A percentile compares a stretch with the other conserved stretches of the same genome.
Conservation (phyloP, 2,329 filamentous ascomycete species). For the Botryosphaeria dothidea region DNA sequence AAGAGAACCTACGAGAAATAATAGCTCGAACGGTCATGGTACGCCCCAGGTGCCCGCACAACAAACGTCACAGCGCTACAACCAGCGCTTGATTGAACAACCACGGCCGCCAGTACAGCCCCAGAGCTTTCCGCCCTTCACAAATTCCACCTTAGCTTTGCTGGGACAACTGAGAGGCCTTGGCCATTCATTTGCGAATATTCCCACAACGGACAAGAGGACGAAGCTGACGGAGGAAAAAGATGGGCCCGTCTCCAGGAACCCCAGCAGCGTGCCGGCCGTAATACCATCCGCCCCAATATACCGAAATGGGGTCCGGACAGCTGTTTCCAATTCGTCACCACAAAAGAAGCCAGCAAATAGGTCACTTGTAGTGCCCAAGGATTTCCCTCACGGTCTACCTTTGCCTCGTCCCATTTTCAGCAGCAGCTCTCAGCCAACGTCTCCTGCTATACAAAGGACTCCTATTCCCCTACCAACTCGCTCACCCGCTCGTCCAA, state of each 20-base stretch:
- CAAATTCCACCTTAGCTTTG: background rate
- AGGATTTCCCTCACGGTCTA: background rate
- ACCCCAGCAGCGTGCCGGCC: background rate
- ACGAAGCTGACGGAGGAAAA: background rate
- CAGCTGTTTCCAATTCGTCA: background rate
- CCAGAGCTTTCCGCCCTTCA: background rate
- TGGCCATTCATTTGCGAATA: background rate
- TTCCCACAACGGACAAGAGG: background rate
- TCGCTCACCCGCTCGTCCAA: background rate
- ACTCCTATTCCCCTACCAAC: background rate
- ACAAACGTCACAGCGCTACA: background rate
- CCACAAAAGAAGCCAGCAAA: background rate
- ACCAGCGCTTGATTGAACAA: background rate
- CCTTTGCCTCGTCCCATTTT: background rate
- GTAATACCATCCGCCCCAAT: background rate
- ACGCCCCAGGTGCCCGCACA: background rate
- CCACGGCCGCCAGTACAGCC: background rate
- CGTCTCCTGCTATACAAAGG: no score
- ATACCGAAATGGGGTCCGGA: background rate
- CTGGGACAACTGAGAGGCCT: background rate
- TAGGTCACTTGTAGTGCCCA: background rate
- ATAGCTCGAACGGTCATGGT: background rate
- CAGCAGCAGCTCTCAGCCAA: no score
- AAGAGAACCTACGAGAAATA: background rate
- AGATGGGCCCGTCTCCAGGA: background rate